These are phyloP conservation scores for Trametes villosa DNA, from an alignment of 768 basidiomycete species.

Conservation along the genomic window DNA sequence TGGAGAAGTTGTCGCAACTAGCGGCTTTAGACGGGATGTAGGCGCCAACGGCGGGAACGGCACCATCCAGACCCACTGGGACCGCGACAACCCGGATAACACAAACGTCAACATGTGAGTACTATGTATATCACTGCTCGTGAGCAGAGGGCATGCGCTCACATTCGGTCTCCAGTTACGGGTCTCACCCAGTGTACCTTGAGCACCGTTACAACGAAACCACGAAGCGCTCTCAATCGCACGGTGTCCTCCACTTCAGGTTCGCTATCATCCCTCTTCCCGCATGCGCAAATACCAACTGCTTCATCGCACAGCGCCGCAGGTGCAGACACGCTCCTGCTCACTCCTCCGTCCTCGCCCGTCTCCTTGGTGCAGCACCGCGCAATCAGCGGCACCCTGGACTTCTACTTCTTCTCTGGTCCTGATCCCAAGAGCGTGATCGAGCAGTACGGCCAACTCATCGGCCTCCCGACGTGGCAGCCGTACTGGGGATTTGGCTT, in stretches of 20 bases:
- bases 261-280: constrained; percentile 24
- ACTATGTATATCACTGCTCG: not conserved
- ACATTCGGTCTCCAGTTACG: constrained; percentile 51
- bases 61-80: constrained; percentile 71
- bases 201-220: constrained; percentile 66
- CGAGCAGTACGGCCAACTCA: constrained; percentile 66
- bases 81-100: constrained; percentile 62
- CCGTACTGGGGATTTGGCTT: constrained; percentile 80
- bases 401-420: constrained; percentile 75
- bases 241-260: constrained; percentile 79
- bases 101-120: constrained; percentile 67
- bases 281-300: not conserved
- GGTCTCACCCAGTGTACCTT: constrained; percentile 69
- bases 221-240: constrained; percentile 58
- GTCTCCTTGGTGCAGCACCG: constrained; percentile 72
- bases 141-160: not conserved
- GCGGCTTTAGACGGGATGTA: constrained; percentile 68
- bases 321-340: constrained; percentile 73
- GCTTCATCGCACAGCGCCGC: constrained; percentile 52
- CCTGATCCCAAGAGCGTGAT: constrained; percentile 55
- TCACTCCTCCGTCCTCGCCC: constrained; percentile 55
- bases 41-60: constrained; percentile 52
- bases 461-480: constrained; percentile 72
- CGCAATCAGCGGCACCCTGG: constrained; percentile 71
- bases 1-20: constrained; percentile 71